phyloP scores from a whole-genome alignment of 805 yeast species.

The Suhomyces sp. region DNA sequence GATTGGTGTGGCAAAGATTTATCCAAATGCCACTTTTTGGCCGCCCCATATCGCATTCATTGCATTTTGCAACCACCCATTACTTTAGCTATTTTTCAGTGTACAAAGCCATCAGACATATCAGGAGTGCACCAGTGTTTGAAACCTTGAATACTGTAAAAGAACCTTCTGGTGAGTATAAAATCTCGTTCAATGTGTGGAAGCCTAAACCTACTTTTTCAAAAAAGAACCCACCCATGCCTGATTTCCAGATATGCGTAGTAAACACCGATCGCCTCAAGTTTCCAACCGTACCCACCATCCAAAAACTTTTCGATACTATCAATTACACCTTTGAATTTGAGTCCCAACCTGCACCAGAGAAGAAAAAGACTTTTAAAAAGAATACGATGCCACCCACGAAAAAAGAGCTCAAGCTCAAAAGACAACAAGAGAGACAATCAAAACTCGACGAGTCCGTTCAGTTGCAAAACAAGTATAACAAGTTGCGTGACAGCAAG shows the following conservation, averaged over 20 bases:
- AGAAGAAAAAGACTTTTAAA: conserved; percentile 5
- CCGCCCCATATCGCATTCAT: conserved; percentile 10
- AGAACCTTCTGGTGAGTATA: not conserved
- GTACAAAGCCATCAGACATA: conserved; percentile 20
- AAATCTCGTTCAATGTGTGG: conserved; percentile 69
- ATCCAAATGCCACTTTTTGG: conserved; percentile 7
- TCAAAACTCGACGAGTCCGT: conserved; percentile 20
- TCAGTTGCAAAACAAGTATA: conserved; percentile 24
- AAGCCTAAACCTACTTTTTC: conserved; percentile 72
- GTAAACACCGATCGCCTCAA: conserved; percentile 42
- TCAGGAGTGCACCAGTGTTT: conserved; percentile 9
- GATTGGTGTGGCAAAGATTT: not conserved
- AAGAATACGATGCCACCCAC: conserved; percentile 18
- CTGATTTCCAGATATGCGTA: conserved; percentile 72
- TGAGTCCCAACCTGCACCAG: not conserved
- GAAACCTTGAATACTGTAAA: not conserved
- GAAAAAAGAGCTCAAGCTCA: conserved; percentile 23
- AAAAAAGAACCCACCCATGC: conserved; percentile 63
- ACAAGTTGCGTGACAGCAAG: conserved; percentile 32
- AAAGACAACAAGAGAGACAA: conserved; percentile 26
- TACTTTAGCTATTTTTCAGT: conserved; percentile 24
- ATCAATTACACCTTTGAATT: conserved; percentile 5
- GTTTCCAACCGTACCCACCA: conserved; percentile 47
- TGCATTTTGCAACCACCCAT: conserved; percentile 22
- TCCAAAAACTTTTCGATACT: conserved; percentile 29